Evolutionary conservation across 192 early-diverging fungal genomes (phyloP), one percentile per base, ranked within the genome.

Genomic region (Coemansia sp.): DNA sequence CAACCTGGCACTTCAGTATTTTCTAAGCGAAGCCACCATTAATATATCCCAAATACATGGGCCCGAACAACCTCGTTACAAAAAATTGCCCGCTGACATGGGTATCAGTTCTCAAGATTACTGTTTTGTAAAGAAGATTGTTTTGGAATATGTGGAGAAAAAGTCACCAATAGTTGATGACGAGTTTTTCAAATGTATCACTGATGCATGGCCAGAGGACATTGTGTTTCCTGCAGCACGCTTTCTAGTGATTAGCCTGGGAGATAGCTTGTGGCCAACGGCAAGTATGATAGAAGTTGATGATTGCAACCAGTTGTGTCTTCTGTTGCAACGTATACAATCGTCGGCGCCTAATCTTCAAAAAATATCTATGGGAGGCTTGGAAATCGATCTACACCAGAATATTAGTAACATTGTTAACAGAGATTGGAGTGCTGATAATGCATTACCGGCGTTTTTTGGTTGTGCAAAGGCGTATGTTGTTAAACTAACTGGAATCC

Each of bases 291-390:
- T 10, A 54, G 52, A 6, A 26, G 2, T 1, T 45, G 19, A 8
- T 12, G 26, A 12, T 9, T 26, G 9, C 23, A 23, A 54, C 21
- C 52, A 8, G 4, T 54, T 54, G 9, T 26, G 26, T 12, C 39
- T n/a, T 15, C 16, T 59, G 18, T 38, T 38, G 57, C 57, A 59
- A 38, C 57, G 57, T 16, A 38, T 59, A 18, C 57, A 59, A 41
- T 3, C 3, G 37, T 59, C 57, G 16, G 39, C 39, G 39, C 57
- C 57, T 1, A 41, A n/a, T 18, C 57, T 38, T 39, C 57, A 59
- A 8, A 15, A 39, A 19, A 9, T 59, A 5, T 16, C 32, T 1
- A 16, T 59, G 3, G 18, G 15, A 3, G 39, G 26, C 12, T 9
- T 26, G 21, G 23, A 54, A 7, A 21, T 54, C 23, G 9, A 23